phyloP scores from a whole-genome alignment of 495 filamentous ascomycete species.

The Annulohypoxylon nitens region DNA sequence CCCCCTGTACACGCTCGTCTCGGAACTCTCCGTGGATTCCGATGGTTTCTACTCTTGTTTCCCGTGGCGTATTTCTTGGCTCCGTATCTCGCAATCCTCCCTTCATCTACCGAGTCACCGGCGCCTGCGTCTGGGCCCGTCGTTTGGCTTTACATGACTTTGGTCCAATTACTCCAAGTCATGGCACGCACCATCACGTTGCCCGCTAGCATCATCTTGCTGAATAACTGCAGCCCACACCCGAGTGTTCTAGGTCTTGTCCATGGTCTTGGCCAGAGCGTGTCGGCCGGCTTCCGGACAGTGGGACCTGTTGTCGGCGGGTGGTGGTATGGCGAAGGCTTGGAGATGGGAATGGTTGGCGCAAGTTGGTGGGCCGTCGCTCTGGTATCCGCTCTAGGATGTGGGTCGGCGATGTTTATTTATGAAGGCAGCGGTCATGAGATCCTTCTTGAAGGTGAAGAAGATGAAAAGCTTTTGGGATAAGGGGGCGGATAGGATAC shows the following conservation, averaged over 20 bases:
- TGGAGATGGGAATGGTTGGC: slow-evolving; percentile 78
- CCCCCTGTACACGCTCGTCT: slow-evolving; percentile 74
- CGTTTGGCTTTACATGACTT: slow-evolving; percentile 77
- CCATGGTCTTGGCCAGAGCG: slow-evolving; percentile 84
- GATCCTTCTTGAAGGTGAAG: slow-evolving; percentile 74
- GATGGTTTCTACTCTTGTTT: slow-evolving; percentile 77
- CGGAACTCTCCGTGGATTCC: slow-evolving; percentile 76
- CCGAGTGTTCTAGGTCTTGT: slow-evolving; percentile 84
- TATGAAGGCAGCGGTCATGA: slow-evolving; percentile 81
- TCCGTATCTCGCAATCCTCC: slow-evolving; percentile 79
- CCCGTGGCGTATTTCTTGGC: slow-evolving; percentile 78
- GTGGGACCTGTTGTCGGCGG: slow-evolving; percentile 81
- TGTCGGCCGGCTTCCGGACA: slow-evolving; percentile 77
- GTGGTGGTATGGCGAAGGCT: slow-evolving; percentile 76
- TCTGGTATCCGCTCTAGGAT: slow-evolving; percentile 71
- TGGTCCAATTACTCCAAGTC: slow-evolving; percentile 79
- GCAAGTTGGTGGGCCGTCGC: slow-evolving; percentile 82
- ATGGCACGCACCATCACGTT: slow-evolving; percentile 83
- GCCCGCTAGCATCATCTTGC: slow-evolving; percentile 79
- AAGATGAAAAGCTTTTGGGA: slow-evolving; percentile 56
- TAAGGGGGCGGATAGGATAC: not conserved
- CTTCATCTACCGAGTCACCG: slow-evolving; percentile 69
- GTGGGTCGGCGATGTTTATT: slow-evolving; percentile 72
- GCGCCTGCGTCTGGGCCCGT: slow-evolving; percentile 73
- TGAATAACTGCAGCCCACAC: slow-evolving; percentile 87